A percentile compares a stretch with the other conserved stretches of the same genome.
Conservation (phyloP, 192 early-diverging fungal species). For the Backusella westeae region DNA sequence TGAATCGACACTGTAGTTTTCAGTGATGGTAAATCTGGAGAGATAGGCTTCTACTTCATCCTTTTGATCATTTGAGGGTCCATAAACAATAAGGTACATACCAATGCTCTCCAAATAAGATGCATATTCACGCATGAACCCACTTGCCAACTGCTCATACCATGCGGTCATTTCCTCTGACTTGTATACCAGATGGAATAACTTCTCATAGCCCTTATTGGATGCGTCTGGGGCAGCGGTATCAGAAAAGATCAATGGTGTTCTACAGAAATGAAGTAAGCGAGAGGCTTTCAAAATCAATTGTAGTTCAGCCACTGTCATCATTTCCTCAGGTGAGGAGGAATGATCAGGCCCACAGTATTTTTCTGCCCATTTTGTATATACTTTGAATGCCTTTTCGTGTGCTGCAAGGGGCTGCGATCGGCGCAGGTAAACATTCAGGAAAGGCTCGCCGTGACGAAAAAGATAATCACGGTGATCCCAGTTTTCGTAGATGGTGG, state of each 20-base stretch:
- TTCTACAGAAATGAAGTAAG: conserved; percentile 60
- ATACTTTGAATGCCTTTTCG: conserved; percentile 54
- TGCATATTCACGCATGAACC: conserved; percentile 56
- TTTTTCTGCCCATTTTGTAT: conserved; percentile 54
- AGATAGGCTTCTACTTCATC: conserved; percentile 38
- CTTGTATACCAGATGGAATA: conserved; percentile 8
- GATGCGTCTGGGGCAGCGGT: conserved; percentile 24
- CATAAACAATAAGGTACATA: conserved; percentile 58
- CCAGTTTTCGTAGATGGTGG: conserved; percentile 18
- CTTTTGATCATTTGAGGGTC: conserved; percentile 38
- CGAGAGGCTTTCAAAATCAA: conserved; percentile 53
- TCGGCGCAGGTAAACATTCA: conserved; percentile 46
- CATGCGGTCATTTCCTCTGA: conserved; percentile 37
- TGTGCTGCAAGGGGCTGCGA: conserved; percentile 48
- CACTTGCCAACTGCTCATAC: conserved; percentile 45
- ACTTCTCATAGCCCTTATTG: not conserved
- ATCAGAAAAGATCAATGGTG: conserved; percentile 49
- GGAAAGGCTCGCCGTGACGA: conserved; percentile 52
- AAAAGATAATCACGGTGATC: conserved; percentile 44
- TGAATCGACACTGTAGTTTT: conserved; percentile 37
- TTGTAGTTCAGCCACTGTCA: conserved; percentile 45
- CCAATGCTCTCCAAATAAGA: conserved; percentile 53
- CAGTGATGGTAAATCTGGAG: conserved; percentile 43
- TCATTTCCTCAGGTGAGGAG: conserved; percentile 33
- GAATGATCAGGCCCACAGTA: conserved; percentile 34